Evolutionary conservation across 305 asterid species (phyloP), one percentile per base, ranked within the genome.

Genomic region (Fraxinus nigra): DNA sequence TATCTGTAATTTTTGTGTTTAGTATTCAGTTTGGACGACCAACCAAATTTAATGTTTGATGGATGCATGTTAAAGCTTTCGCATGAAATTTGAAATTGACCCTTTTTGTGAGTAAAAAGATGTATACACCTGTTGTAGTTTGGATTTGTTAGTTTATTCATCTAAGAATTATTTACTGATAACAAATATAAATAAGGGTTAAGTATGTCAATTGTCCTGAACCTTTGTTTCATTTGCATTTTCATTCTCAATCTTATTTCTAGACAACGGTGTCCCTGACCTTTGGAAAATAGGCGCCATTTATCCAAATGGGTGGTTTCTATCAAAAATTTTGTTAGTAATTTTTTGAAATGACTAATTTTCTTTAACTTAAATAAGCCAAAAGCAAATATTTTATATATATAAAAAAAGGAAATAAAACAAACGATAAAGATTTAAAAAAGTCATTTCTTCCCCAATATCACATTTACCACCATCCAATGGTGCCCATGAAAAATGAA

Each of bases 1-100:
- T 79, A 24, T 35, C 77, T 2, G 34, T 43, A 77, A 77, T 24
- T 80, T 72, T 61, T 82, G 77, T 83, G 46, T 78, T 72, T 46
- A 56, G 33, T 32, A 43, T 67, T 70, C 67, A 22, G 78, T 77
- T 22, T 72, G 75, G 78, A 69, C 83, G 5, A 33, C 72, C 35
- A 20, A 72, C 78, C 63, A 16, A 32, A 22, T 63, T 74, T 7
- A 18, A 69, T 59, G 37, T 59, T 82, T 37, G 81, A 67, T 83
- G 18, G 51, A 43, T 77, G 76, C 75, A 20, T 46, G 40, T 76
- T 65, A 43, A 43, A 61, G 54, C 34, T 24, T 75, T 24, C 34
- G 13, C 9, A 35, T 14, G 13, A 63, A 20, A 48, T 78, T 78
- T 34, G 18, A 20, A 78, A 46, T 24, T 48, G 56, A 78, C 46